A percentile compares a stretch with the other conserved stretches of the same genome.
phyloP scores from a whole-genome alignment of 2,329 filamentous ascomycete genomes.

The Dendryphion nanum region DNA sequence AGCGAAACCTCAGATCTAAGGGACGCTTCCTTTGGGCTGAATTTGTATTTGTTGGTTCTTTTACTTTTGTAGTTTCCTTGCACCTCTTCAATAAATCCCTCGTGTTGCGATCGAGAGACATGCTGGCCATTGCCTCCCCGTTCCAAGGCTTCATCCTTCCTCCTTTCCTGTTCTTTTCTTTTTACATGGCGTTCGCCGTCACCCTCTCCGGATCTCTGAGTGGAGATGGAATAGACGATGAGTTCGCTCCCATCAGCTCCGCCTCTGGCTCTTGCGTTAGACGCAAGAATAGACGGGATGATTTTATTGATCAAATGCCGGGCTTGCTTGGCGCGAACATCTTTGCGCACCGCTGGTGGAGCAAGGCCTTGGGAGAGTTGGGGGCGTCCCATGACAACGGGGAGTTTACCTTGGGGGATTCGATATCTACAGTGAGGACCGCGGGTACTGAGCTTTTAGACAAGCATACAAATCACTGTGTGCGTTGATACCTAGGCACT shows the following conservation, averaged over 20 bases:
- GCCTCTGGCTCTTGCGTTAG: constrained; percentile 55
- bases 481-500: too few relatives aligned
- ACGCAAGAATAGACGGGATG: constrained; percentile 56
- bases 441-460: too few relatives aligned
- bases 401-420: too few relatives aligned
- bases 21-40: constrained; percentile 7
- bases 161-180: constrained; percentile 32
- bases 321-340: constrained; percentile 52
- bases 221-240: constrained; percentile 38
- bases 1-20: background rate
- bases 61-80: background rate
- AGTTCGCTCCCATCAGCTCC: constrained; percentile 56
- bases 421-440: too few relatives aligned
- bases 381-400: constrained; percentile 42
- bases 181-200: constrained; percentile 24
- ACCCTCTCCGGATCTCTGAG: background rate
- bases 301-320: constrained; percentile 58
- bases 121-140: constrained; percentile 5
- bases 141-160: constrained; percentile 15
- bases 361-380: constrained; percentile 37
- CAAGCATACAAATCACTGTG: too few relatives aligned
- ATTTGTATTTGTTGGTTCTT: constrained; percentile 10
- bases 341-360: constrained; percentile 37
- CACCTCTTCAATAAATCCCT: background rate
- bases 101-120: too few relatives aligned